Base-by-base conservation (phyloP, 495 filamentous ascomycete genomes). In the Tuber melanosporum region DNA sequence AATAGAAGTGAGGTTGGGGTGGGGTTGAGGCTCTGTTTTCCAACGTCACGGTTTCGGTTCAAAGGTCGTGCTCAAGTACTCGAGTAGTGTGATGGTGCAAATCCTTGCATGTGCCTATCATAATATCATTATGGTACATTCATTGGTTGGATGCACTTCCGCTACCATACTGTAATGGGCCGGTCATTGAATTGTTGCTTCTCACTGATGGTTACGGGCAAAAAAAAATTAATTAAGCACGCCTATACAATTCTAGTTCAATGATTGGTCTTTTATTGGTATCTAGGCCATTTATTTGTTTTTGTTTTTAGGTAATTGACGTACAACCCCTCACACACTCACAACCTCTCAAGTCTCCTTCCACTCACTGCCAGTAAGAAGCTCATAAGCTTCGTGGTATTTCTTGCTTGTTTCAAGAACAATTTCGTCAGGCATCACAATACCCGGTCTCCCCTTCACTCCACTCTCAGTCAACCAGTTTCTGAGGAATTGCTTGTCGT, bases 401-500 rank as follows among this genome's bases (percentile, higher is more conserved):
- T 90, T 92, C 77, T 83, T 86, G 22, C 85, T 86, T 41, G 91
- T 94, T 83, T 88, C 87, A 79, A 85, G 79, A n/a, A 87, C 88
- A 75, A 94, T 86, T 72, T 92, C 89, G 36, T 89, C 87, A 8
- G 88, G 90, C 87, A 94, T 90, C 44, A 85, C 85, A 20, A 94
- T 90, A 12, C 90, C 90, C 43, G 89, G 84, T 84, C 91, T 91
- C 7, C 91, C 91, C 85, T 93, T 91, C 52, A 95, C 82, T 1
- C 92, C 92, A 75, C 90, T 86, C 52, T 80, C 81, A 0, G 89
- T 91, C 83, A 99, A 84, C 94, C 94, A 99, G 85, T 98, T 91
- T 36, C 95, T 87, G 82, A 98, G 79, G 80, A 88, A 92, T 88
- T 98, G 95, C 88, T 99, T 98, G 83, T 98, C 95, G 74, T 91